Percentiles rank a stretch among this genome's conserved stretches.
Evolutionary conservation across 2,329 filamentous ascomycete species (phyloP).

Genomic region (Trichoderma semiorbis): DNA sequence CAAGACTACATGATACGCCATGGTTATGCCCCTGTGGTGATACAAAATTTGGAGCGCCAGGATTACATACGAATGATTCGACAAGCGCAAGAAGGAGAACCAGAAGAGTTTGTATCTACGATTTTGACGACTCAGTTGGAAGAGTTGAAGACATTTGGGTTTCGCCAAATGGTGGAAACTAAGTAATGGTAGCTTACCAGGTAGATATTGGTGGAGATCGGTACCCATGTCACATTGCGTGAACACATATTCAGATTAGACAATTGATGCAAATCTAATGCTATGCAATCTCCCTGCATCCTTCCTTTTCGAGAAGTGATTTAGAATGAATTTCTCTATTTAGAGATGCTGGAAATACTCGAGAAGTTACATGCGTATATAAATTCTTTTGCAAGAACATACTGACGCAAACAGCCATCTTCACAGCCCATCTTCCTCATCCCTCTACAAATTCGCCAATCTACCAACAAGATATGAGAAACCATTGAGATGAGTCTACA

Average conservation of each 20-base stretch:
- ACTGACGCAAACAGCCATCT: no score
- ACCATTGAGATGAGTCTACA: not conserved
- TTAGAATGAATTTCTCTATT: no score
- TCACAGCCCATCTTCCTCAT: not conserved
- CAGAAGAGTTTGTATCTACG: not conserved
- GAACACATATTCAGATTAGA: no score
- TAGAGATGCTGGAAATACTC: not conserved
- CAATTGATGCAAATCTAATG: no score
- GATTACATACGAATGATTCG: not conserved
- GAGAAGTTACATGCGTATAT: no score
- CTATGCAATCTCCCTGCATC: no score
- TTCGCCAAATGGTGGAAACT: no score
- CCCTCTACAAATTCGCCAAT: not conserved
- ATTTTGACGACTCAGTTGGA: not conserved
- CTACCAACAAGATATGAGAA: not conserved
- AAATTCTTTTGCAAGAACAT: no score
- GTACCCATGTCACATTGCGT: no score
- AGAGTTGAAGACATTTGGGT: not conserved
- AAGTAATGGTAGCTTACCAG: no score
- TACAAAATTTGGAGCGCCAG: not conserved
- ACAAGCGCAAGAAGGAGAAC: not conserved
- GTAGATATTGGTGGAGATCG: no score
- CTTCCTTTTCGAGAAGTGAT: no score
- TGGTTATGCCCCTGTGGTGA: not conserved
- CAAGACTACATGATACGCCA: not conserved